These are phyloP conservation scores for Mikania micrantha DNA, from an alignment of 129 eudicot genomes.

Conservation along the genomic window DNA sequence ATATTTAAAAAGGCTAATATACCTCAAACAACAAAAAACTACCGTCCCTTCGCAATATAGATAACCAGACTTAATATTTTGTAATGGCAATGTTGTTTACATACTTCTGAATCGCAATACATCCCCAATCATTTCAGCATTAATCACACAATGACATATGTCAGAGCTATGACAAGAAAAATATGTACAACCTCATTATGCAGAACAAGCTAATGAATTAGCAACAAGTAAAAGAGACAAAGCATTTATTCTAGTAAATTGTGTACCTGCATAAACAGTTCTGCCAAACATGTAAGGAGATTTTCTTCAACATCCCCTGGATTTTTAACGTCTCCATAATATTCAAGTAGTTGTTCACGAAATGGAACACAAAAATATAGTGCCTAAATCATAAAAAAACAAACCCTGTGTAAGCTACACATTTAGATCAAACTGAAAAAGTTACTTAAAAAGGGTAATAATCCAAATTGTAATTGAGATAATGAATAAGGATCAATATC, in stretches of 20 bases:
- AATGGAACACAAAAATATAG: constrained; percentile 95
- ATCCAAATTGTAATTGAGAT: background rate
- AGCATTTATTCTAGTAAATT: background rate
- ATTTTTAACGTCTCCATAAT: constrained; percentile 62
- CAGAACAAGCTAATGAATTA: background rate
- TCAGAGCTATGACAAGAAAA: background rate
- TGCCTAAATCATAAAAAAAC: constrained; percentile 53
- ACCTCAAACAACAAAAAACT: background rate
- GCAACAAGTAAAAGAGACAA: background rate
- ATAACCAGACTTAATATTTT: background rate
- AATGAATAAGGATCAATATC: background rate
- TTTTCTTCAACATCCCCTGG: constrained; percentile 83
- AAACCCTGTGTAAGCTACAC: constrained; percentile 1
- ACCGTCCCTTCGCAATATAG: background rate
- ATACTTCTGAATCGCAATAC: background rate
- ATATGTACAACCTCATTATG: background rate
- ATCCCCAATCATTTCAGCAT: background rate
- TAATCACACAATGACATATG: background rate
- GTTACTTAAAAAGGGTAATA: background rate
- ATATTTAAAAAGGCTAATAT: background rate
- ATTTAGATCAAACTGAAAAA: background rate
- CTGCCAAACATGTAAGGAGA: constrained; percentile 89
- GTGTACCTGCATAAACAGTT: constrained; percentile 50
- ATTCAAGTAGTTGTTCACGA: constrained; percentile 84
- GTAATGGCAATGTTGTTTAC: background rate